These are phyloP conservation scores for Cutaneotrichosporon sp. DNA, from an alignment of 1,284 basidiomycete genomes.

Conservation along the genomic window DNA sequence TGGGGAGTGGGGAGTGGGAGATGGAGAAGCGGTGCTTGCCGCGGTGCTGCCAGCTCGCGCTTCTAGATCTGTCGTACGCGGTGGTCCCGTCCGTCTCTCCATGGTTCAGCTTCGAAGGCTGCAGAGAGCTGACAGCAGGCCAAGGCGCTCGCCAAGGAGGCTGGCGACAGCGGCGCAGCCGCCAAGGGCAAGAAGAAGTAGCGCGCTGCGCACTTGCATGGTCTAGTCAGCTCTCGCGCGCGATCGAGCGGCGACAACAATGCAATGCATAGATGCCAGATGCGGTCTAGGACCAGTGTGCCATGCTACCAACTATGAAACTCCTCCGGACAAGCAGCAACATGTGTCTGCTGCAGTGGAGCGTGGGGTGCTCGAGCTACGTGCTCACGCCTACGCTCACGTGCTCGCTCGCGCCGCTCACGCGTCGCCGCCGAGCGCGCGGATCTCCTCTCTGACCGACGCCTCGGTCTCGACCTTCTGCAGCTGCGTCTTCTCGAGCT, in stretches of 20 bases:
- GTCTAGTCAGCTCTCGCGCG: not conserved
- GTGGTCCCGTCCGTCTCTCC: no score
- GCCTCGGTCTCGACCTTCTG: slow-evolving; percentile 91
- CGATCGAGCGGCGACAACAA: slow-evolving; percentile 19
- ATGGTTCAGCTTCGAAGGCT: no score
- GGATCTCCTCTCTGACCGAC: slow-evolving; percentile 78
- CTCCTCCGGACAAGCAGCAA: no score
- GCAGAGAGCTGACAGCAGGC: slow-evolving; percentile 19
- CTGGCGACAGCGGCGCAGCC: slow-evolving; percentile 2
- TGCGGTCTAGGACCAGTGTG: not conserved
- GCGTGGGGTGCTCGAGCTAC: not conserved
- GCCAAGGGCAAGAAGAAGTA: slow-evolving; percentile 23
- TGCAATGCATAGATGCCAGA: slow-evolving; percentile 28
- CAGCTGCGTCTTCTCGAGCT: slow-evolving; percentile 87
- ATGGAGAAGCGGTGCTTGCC: not conserved
- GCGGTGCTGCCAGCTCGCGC: no score
- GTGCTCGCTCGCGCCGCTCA: not conserved
- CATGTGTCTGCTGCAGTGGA: no score
- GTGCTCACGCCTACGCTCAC: no score
- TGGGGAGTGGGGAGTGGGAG: not conserved
- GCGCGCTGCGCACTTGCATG: slow-evolving; percentile 6
- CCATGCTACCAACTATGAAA: not conserved
- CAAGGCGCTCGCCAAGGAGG: slow-evolving; percentile 24
- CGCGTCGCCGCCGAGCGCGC: slow-evolving; percentile 53
- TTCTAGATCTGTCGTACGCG: no score